Conservation (phyloP, 805 yeast species). For the Kuraishia molischiana region DNA sequence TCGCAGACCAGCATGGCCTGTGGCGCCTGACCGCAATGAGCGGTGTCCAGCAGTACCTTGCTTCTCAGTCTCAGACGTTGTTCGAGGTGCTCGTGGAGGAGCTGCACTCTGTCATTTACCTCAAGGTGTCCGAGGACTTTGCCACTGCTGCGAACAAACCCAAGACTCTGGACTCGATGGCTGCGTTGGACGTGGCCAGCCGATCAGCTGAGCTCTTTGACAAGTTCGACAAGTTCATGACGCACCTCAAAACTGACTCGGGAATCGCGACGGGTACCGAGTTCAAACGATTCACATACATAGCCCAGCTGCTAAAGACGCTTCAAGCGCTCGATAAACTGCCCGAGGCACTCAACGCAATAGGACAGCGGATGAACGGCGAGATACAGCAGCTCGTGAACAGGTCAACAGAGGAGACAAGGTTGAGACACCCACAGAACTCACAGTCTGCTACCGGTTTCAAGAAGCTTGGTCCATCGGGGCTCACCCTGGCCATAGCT, state of each 20-base stretch:
- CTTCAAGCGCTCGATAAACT: conserved; percentile 45
- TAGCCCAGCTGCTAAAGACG: conserved; percentile 42
- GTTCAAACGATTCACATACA: background rate
- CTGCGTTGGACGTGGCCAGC: background rate
- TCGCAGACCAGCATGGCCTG: conserved; percentile 40
- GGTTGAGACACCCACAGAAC: conserved; percentile 2
- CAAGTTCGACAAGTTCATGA: conserved; percentile 3
- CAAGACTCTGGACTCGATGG: background rate
- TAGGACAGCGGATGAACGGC: conserved; percentile 42
- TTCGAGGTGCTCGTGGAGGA: conserved; percentile 74
- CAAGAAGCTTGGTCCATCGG: conserved; percentile 16
- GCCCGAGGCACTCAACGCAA: conserved; percentile 42
- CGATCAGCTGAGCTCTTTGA: background rate
- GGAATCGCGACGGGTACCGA: background rate
- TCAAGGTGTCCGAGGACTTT: conserved; percentile 22
- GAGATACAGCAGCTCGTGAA: conserved; percentile 60
- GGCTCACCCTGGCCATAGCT: conserved; percentile 21
- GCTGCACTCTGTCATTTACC: conserved; percentile 56
- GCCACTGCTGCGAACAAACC: background rate
- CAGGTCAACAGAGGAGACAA: conserved; percentile 46
- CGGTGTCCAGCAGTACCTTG: conserved; percentile 40
- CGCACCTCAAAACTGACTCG: background rate
- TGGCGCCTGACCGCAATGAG: conserved; percentile 50
- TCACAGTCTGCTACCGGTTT: conserved; percentile 2
- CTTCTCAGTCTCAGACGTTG: conserved; percentile 46